Evolutionary conservation across 2,329 filamentous ascomycete species (phyloP).

Genomic region (Penicillium frequentans): DNA sequence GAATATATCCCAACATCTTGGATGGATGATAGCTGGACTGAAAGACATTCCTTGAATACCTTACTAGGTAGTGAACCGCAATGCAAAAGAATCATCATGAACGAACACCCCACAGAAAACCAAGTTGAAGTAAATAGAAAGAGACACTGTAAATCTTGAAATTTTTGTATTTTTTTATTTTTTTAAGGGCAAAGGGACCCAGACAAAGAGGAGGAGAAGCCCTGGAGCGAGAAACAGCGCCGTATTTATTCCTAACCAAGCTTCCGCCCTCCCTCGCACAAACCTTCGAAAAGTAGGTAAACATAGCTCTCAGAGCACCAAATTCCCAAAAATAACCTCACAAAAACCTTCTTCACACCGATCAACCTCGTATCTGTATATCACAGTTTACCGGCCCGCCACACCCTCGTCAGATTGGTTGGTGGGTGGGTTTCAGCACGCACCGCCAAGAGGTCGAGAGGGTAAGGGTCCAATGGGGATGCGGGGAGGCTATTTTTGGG

Average conservation of each 20-base stretch:
- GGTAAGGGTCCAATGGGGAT: conserved; percentile 1
- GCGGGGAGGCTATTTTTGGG: conserved; percentile 19
- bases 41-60: neutral
- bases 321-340: neutral
- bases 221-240: neutral
- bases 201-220: neutral
- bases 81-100: neutral
- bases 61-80: neutral
- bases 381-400: neutral
- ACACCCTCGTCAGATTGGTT: conserved; percentile 11
- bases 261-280: neutral
- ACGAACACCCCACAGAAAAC: neutral
- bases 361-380: neutral
- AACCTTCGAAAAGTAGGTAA: neutral
- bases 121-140: too few species aligned
- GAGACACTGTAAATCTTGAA: neutral
- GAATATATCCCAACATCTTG: conserved; percentile 1
- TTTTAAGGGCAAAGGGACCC: neutral
- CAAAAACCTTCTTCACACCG: neutral
- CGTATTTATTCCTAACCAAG: neutral
- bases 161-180: rapidly evolving
- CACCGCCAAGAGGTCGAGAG: conserved; percentile 16
- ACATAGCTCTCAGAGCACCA: neutral
- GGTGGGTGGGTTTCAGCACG: conserved; percentile 18
- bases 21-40: neutral